These are phyloP conservation scores for Rhynchosporium graminicola DNA, from an alignment of 2,329 filamentous ascomycete species.

Conservation along the genomic window DNA sequence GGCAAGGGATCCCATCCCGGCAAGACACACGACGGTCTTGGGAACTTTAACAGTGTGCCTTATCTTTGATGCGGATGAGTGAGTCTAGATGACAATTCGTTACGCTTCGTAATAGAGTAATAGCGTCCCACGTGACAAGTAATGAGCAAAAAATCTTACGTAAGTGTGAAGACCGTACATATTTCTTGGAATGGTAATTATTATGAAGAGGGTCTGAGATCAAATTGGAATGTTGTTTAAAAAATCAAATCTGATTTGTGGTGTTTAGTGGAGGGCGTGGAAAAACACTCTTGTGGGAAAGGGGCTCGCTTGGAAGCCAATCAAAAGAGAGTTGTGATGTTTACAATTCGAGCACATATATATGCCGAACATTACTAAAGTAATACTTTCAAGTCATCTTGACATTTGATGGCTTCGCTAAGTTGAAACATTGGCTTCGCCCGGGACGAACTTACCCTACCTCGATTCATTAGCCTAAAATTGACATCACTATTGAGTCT, in stretches of 20 bases:
- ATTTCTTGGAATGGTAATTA: background rate
- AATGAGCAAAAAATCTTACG: background rate
- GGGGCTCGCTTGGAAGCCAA: conserved; percentile 2
- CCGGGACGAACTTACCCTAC: no score
- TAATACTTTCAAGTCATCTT: no score
- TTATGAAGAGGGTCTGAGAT: background rate
- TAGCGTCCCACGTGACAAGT: background rate
- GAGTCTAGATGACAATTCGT: conserved; percentile 7
- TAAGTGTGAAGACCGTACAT: background rate
- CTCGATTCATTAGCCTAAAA: no score
- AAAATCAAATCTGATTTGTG: background rate
- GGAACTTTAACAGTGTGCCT: background rate
- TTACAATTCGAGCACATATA: background rate
- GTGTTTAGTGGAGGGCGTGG: background rate
- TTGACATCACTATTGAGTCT: no score
- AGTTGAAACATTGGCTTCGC: no score
- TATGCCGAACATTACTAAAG: no score
- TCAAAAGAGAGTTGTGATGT: background rate
- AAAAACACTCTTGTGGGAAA: background rate
- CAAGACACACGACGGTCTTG: background rate
- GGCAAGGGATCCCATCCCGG: background rate
- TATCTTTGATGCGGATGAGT: conserved; percentile 10
- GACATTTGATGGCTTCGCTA: no score
- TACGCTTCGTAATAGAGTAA: conserved; percentile 5
- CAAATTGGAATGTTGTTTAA: background rate